Conservation (phyloP, 768 basidiomycete genomes). For the Tricholoma sp. region DNA sequence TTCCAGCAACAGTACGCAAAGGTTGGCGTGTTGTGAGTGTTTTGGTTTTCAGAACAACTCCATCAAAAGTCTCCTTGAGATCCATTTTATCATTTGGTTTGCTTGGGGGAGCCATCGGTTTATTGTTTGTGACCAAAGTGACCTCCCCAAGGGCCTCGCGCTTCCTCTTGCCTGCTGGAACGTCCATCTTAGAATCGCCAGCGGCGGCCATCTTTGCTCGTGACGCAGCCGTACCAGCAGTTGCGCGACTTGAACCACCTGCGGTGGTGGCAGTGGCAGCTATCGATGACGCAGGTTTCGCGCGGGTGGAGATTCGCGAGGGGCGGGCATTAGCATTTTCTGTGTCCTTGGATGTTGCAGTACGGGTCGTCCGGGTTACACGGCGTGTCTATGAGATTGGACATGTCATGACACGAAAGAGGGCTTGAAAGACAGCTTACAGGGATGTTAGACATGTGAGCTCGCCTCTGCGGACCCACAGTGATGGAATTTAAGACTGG, state of each 20-base stretch:
- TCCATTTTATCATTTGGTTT: conserved; percentile 60
- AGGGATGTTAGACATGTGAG: conserved; percentile 42
- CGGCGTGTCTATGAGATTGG: conserved; percentile 55
- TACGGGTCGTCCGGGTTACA: conserved; percentile 48
- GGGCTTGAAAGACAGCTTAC: conserved; percentile 24
- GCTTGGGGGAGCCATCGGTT: conserved; percentile 33
- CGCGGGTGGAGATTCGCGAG: conserved; percentile 53
- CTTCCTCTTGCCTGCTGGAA: conserved; percentile 64
- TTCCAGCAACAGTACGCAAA: conserved; percentile 45
- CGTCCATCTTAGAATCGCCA: conserved; percentile 39
- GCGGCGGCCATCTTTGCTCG: conserved; percentile 42
- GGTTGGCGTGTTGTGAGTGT: conserved; percentile 43
- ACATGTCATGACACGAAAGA: conserved; percentile 5
- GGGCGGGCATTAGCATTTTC: conserved; percentile 71
- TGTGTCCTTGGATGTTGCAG: conserved; percentile 53
- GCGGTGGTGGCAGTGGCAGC: conserved; percentile 30
- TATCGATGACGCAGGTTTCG: conserved; percentile 48
- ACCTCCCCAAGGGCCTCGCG: conserved; percentile 79
- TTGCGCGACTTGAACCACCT: conserved; percentile 42
- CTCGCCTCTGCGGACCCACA: conserved; percentile 20
- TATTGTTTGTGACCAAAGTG: conserved; percentile 43
- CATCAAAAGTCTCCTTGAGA: conserved; percentile 51
- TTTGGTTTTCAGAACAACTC: conserved; percentile 57
- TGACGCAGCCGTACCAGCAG: conserved; percentile 47
- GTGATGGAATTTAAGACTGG: conserved; percentile 8